A percentile compares a stretch with the other conserved stretches of the same genome.
Conservation (phyloP, 768 basidiomycete species). For the Strobilomyces confusus region DNA sequence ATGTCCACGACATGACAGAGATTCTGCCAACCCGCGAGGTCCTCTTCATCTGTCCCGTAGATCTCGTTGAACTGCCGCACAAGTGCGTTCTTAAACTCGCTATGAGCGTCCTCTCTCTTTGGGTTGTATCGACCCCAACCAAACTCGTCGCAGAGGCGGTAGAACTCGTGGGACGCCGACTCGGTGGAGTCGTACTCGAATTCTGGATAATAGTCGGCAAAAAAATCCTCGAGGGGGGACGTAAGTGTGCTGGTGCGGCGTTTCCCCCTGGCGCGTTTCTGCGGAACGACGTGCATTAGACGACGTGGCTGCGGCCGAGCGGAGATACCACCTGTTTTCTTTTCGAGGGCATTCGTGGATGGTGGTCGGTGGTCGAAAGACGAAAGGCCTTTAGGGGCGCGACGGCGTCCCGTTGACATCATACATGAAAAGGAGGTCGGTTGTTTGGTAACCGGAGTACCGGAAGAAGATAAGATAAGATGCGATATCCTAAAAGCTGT, state of each 20-base stretch:
- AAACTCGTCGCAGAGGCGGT: slow-evolving; percentile 12
- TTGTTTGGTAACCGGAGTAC: too few species aligned
- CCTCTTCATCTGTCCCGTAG: slow-evolving; percentile 8
- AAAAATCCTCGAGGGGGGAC: slow-evolving; percentile 2
- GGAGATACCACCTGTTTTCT: background rate
- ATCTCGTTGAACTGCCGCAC: slow-evolving; percentile 15
- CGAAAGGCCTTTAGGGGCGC: too few species aligned
- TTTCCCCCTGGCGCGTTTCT: background rate
- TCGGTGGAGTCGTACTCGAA: slow-evolving; percentile 7
- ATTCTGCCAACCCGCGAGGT: slow-evolving; percentile 9
- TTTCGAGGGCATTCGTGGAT: background rate
- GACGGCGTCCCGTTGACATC: too few species aligned
- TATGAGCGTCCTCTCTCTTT: background rate
- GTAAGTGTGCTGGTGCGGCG: background rate
- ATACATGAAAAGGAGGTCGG: too few species aligned
- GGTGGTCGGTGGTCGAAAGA: too few species aligned
- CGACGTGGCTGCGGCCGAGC: background rate
- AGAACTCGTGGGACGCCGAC: slow-evolving; percentile 15
- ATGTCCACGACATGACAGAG: slow-evolving; percentile 6
- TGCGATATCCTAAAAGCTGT: too few species aligned
- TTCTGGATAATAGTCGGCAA: background rate
- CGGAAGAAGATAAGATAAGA: too few species aligned
- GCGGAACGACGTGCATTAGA: background rate
- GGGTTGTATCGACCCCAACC: slow-evolving; percentile 1
- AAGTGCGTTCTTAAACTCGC: slow-evolving; percentile 8